These are phyloP conservation scores for Eucommia ulmoides DNA, from an alignment of 257 asterid genomes.

Conservation along the genomic window DNA sequence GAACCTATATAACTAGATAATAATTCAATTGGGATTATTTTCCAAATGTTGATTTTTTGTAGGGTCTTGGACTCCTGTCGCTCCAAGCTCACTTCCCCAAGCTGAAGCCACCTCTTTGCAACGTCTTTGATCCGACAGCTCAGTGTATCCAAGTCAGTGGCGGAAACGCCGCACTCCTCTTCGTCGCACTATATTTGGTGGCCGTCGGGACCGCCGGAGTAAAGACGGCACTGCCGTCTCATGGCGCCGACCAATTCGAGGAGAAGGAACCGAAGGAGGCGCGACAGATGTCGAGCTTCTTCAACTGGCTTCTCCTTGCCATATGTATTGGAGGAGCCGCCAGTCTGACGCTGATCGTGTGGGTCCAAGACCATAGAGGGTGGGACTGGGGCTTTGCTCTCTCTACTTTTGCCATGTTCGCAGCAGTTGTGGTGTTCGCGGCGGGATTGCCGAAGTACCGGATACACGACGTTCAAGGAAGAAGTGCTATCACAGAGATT, in stretches of 20 bases:
- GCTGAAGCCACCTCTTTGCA: constrained; percentile 49
- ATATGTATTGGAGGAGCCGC: constrained; percentile 47
- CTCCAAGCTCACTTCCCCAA: constrained; percentile 48
- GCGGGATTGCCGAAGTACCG: constrained; percentile 50
- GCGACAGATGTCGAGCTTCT: constrained; percentile 41
- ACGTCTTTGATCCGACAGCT: constrained; percentile 26
- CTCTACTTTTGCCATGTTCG: constrained; percentile 42
- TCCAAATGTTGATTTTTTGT: not conserved
- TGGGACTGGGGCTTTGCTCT: constrained; percentile 56
- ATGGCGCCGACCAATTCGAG: constrained; percentile 73
- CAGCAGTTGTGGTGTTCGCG: constrained; percentile 23
- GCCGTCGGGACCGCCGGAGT: constrained; percentile 50
- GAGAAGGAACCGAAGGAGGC: constrained; percentile 50
- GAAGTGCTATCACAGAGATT: constrained; percentile 46
- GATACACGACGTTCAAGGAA: constrained; percentile 40
- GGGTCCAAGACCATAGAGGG: constrained; percentile 67
- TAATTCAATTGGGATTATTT: not conserved
- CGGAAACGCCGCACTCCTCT: constrained; percentile 31
- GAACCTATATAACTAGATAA: too few species aligned
- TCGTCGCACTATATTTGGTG: constrained; percentile 36
- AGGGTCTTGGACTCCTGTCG: constrained; percentile 56
- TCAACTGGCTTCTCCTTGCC: constrained; percentile 50
- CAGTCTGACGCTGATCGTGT: constrained; percentile 46
- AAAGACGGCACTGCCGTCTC: constrained; percentile 64
- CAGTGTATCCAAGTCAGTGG: constrained; percentile 33